These are phyloP conservation scores for Ceratobasidium sp. DNA, from an alignment of 1,284 basidiomycete genomes.

Conservation along the genomic window DNA sequence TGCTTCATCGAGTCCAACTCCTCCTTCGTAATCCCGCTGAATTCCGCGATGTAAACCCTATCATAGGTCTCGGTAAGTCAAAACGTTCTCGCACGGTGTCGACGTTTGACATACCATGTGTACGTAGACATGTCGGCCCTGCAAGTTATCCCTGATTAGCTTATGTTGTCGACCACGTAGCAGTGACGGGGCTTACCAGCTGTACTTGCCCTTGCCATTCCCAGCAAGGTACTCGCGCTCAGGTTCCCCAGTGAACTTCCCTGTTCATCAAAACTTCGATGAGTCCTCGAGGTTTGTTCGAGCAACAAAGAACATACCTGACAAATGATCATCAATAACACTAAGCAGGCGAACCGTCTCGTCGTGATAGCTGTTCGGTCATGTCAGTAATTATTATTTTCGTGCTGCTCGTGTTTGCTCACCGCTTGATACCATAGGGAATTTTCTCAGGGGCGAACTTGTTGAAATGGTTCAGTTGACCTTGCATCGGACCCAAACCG, in stretches of 20 bases:
- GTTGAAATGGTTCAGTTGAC: slow-evolving; percentile 44
- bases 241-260: slow-evolving; percentile 27
- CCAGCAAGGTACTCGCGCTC: slow-evolving; percentile 40
- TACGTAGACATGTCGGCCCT: slow-evolving; percentile 38
- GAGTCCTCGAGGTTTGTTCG: not conserved
- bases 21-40: slow-evolving; percentile 39
- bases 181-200: slow-evolving; percentile 13
- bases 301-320: not conserved
- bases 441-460: slow-evolving; percentile 43
- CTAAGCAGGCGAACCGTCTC: slow-evolving; percentile 33
- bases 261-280: not conserved
- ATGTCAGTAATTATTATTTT: not conserved
- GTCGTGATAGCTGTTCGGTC: slow-evolving; percentile 29
- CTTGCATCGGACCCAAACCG: slow-evolving; percentile 42
- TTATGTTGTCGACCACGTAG: not conserved
- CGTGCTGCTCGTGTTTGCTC: not conserved
- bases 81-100: not conserved
- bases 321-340: slow-evolving; percentile 44
- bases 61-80: not conserved
- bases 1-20: slow-evolving; percentile 37
- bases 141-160: not conserved
- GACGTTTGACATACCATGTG: slow-evolving; percentile 11
- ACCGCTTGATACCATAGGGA: slow-evolving; percentile 39
- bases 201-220: slow-evolving; percentile 43
- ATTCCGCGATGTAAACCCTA: slow-evolving; percentile 43